Conservation (phyloP, 805 yeast genomes). For the Saccharomycopsis sp. region DNA sequence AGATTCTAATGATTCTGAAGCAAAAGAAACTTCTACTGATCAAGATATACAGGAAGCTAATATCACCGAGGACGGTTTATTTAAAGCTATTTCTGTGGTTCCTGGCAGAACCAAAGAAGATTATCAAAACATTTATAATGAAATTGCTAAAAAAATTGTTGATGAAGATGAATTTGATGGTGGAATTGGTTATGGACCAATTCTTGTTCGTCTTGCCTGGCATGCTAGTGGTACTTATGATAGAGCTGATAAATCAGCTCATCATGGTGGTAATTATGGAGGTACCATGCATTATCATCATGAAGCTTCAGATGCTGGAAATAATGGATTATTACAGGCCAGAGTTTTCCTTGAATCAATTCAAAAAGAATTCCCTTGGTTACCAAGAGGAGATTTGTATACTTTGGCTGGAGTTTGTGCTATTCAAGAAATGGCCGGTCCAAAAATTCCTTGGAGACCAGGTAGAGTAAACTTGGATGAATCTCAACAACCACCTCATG, state of each 20-base stretch:
- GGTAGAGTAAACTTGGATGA: conserved; percentile 60
- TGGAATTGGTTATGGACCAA: conserved; percentile 65
- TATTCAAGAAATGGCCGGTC: conserved; percentile 71
- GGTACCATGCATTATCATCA: conserved; percentile 47
- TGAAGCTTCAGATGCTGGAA: conserved; percentile 47
- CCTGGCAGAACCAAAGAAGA: conserved; percentile 30
- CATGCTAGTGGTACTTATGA: conserved; percentile 81
- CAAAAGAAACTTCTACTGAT: background rate
- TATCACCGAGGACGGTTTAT: background rate
- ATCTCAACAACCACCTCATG: conserved; percentile 46
- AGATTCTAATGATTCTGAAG: background rate
- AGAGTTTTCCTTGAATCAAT: conserved; percentile 47
- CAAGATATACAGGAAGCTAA: background rate
- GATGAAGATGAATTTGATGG: conserved; percentile 53
- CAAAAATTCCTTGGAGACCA: conserved; percentile 70
- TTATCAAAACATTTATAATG: conserved; percentile 60
- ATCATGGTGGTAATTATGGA: conserved; percentile 58
- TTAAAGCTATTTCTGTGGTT: background rate
- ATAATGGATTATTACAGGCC: conserved; percentile 54
- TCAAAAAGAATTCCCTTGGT: conserved; percentile 49
- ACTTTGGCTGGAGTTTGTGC: conserved; percentile 74
- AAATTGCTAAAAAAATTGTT: conserved; percentile 47
- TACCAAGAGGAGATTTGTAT: conserved; percentile 70
- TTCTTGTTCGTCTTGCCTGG: conserved; percentile 75
- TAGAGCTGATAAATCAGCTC: conserved; percentile 35